Evolutionary conservation across 345 rosid genomes (phyloP).

Genomic region (Dimocarpus longan): DNA sequence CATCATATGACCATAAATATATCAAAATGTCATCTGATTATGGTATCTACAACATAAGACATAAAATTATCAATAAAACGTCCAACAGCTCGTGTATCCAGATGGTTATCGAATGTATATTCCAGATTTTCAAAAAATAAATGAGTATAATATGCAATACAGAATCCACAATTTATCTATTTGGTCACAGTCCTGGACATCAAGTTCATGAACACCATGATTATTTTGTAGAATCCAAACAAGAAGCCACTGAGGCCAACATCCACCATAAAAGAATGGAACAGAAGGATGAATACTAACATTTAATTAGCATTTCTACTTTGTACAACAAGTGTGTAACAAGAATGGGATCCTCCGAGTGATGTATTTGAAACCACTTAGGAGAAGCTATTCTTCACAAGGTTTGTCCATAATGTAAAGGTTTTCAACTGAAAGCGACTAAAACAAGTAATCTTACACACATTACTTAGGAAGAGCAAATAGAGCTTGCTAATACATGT

Average conservation of each 20-base stretch:
- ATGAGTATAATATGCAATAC: not conserved
- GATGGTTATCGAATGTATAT: too few species aligned
- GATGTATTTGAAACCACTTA: not conserved
- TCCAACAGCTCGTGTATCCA: not conserved
- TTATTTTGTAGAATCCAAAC: not conserved
- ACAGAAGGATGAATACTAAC: constrained; percentile 14
- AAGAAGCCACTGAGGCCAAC: not conserved
- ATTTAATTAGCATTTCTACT: constrained; percentile 24
- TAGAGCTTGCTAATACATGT: not conserved
- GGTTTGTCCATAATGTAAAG: constrained; percentile 20
- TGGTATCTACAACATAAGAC: too few species aligned
- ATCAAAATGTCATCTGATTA: too few species aligned
- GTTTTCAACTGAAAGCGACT: constrained; percentile 12
- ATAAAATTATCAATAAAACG: too few species aligned
- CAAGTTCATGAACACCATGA: not conserved
- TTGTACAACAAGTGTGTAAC: constrained; percentile 26
- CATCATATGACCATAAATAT: too few species aligned
- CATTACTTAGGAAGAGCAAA: not conserved
- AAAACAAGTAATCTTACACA: constrained; percentile 27
- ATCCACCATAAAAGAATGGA: constrained; percentile 9
- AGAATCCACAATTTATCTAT: not conserved
- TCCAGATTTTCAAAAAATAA: too few species aligned
- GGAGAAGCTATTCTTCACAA: not conserved
- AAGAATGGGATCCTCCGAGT: constrained; percentile 13
- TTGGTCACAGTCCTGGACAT: not conserved